These are phyloP conservation scores for Colletotrichum sp. DNA, from an alignment of 2,329 filamentous ascomycete genomes.

Conservation along the genomic window DNA sequence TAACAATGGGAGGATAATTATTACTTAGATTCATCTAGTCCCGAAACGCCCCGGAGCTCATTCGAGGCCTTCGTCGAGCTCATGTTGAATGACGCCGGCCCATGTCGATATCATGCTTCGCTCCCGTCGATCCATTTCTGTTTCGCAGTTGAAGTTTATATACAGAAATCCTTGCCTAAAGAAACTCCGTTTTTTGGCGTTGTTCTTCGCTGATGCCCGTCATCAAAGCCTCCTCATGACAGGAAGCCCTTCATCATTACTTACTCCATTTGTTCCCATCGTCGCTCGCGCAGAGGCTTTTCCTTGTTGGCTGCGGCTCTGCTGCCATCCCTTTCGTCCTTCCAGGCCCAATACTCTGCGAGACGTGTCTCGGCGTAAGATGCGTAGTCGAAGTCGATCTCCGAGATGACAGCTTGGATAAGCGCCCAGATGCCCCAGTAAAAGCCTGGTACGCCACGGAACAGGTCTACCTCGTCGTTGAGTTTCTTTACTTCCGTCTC, in stretches of 20 bases:
- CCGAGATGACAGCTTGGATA: conserved; percentile 91
- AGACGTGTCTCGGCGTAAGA: conserved; percentile 86
- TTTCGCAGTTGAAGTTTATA: conserved; percentile 24
- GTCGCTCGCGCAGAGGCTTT: conserved; percentile 75
- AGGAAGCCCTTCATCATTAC: not conserved
- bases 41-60: conserved; percentile 13
- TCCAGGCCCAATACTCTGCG: conserved; percentile 93
- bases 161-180: conserved; percentile 20
- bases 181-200: not conserved
- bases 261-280: conserved; percentile 70
- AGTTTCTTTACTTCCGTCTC: conserved; percentile 72
- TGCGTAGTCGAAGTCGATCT: conserved; percentile 97
- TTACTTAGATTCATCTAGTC: not conserved
- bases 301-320: conserved; percentile 58
- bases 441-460: conserved; percentile 88
- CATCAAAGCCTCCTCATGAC: not conserved
- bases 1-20: not conserved
- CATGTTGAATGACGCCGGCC: conserved; percentile 38
- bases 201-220: not conserved
- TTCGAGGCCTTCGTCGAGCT: conserved; percentile 28
- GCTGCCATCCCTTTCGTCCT: conserved; percentile 72
- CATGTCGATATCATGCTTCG: conserved; percentile 23
- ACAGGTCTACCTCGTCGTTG: conserved; percentile 82
- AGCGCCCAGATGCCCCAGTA: conserved; percentile 94
- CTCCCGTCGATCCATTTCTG: conserved; percentile 22